Evolutionary conservation across 2,329 filamentous ascomycete species (phyloP), one percentile per base, ranked within the genome.

Genomic region (Camillea tinctor): DNA sequence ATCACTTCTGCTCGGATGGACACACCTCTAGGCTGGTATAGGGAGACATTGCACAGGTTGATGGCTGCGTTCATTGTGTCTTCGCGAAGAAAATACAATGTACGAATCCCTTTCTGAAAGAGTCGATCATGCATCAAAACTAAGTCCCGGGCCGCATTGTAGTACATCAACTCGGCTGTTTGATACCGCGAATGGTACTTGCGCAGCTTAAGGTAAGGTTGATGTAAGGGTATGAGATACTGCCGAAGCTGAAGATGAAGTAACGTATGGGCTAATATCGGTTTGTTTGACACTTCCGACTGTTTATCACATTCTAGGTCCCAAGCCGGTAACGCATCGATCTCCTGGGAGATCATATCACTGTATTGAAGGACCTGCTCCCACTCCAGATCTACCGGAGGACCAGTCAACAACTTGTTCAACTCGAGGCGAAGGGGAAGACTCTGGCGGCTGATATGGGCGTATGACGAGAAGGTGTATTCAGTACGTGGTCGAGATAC

Each of bases 131-230:
- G 83, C 62, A 87, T 77, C n/a, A 87, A 75, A 1, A 87, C 83
- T 66, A 87, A 84, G 64, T 87, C 84, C 36, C 84, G 79, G 1
- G 84, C 84, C 0, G 84, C 83, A 58, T 84, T 86, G 73, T 87
- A 87, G 76, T 86, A 87, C 53, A 87, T 81, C 60, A 86, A 84
- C 65, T 87, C 84, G 1, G 84, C 86, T 67, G 84, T 84, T 66
- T 87, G 84, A 68, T 86, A 87, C 65, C 84, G 84, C 58, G 84
- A 84, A 71, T 86, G 84, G 62, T 80, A 77, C 73, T 83, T 83
- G 65, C 84, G 81, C 56, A 86, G 78, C 67, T 84, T 85, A 26
- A 88, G 76, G 69, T 84, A 87, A 1, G 84, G 83, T 62, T 87
- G 83, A 67, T 86, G 84, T 6, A 88, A 75, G 1, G 84, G 83